A percentile compares a stretch with the other conserved stretches of the same genome.
Conservation (phyloP, 768 basidiomycete species). For the Suillus lakei region DNA sequence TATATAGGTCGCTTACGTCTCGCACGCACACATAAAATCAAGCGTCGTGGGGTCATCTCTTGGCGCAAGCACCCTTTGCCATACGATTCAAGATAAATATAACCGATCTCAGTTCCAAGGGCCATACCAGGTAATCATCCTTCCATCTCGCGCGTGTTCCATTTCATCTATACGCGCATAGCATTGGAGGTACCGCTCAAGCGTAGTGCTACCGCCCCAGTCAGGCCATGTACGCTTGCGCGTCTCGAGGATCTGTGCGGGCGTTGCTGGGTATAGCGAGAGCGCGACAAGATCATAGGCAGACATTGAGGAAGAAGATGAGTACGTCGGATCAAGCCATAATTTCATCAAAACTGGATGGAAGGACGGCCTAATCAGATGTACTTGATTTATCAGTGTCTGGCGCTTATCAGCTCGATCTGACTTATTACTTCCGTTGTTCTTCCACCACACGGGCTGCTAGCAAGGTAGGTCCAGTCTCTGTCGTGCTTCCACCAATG, state of each 20-base stretch:
- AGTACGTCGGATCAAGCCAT: not conserved
- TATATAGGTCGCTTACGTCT: no score
- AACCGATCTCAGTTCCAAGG: no score
- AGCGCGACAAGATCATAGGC: slow-evolving; percentile 13
- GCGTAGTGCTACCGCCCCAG: slow-evolving; percentile 49
- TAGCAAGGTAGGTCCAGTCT: no score
- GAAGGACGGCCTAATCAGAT: not conserved
- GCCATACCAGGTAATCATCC: slow-evolving; percentile 48
- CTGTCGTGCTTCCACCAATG: no score
- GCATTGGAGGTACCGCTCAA: slow-evolving; percentile 51
- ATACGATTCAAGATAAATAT: slow-evolving; percentile 20
- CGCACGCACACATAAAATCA: slow-evolving; percentile 63
- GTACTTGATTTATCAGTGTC: not conserved
- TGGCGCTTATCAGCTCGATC: no score
- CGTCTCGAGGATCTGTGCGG: slow-evolving; percentile 40
- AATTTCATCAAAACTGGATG: not conserved
- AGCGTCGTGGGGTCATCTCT: slow-evolving; percentile 52
- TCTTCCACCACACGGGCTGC: no score
- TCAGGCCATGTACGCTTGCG: slow-evolving; percentile 41
- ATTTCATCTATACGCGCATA: slow-evolving; percentile 46
- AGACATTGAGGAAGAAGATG: not conserved
- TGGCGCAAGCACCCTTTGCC: slow-evolving; percentile 59
- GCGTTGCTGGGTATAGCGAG: slow-evolving; percentile 49
- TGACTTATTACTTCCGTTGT: no score
- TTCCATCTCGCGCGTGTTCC: slow-evolving; percentile 41